Conservation (phyloP, 345 rosid genomes). For the Salix arbutifolia region DNA sequence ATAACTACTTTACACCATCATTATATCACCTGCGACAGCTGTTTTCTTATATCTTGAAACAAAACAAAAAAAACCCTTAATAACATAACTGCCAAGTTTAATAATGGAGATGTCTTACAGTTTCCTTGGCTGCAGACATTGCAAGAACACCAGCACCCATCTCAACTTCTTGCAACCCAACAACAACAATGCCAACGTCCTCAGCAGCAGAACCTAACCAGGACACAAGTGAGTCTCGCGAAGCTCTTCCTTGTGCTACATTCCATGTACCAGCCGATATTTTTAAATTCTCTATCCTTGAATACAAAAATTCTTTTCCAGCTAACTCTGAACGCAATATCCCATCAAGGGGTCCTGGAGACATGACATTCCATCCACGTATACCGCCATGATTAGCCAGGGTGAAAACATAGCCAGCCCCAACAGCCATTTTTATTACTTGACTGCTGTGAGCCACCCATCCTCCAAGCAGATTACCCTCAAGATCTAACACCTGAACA, state of each 20-base stretch:
- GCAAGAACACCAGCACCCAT: constrained; percentile 99
- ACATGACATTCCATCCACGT: constrained; percentile 82
- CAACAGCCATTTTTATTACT: constrained; percentile 74
- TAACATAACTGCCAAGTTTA: not conserved
- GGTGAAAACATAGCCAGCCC: constrained; percentile 64
- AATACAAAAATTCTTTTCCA: constrained; percentile 49
- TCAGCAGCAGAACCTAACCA: constrained; percentile 80
- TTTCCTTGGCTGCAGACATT: constrained; percentile 98
- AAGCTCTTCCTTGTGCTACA: constrained; percentile 91
- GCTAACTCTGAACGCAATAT: constrained; percentile 60
- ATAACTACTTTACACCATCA: not conserved
- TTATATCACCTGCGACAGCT: not conserved
- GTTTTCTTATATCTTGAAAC: not conserved
- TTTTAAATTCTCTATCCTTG: constrained; percentile 53
- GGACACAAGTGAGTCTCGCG: constrained; percentile 64
- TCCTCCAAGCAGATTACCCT: constrained; percentile 66
- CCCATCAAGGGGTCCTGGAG: constrained; percentile 77
- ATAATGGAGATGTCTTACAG: constrained; percentile 48
- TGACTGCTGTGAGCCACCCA: constrained; percentile 88
- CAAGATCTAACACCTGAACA: constrained; percentile 78
- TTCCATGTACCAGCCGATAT: constrained; percentile 89
- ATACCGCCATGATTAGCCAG: constrained; percentile 93
- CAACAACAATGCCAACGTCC: constrained; percentile 77
- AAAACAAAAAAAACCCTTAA: not conserved
- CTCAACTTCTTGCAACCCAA: constrained; percentile 97